A percentile compares a stretch with the other conserved stretches of the same genome.
These are phyloP conservation scores for Orbilia javanica DNA, from an alignment of 2,329 filamentous ascomycete genomes.

Conservation along the genomic window DNA sequence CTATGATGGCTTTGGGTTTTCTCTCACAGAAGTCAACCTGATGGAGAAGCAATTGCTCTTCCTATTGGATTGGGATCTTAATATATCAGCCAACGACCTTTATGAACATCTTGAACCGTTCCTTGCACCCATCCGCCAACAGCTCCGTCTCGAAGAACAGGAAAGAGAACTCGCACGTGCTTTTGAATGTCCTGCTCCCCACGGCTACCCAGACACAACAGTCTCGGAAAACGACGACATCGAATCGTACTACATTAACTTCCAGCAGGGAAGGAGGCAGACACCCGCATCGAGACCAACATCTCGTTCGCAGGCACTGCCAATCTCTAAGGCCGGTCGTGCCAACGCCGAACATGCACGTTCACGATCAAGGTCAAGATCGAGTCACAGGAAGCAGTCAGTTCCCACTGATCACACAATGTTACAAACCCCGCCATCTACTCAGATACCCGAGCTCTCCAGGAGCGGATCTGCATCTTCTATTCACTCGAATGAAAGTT, in stretches of 20 bases:
- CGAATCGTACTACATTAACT: background rate
- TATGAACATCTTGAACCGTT: slow-evolving; percentile 89
- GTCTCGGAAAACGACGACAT: background rate
- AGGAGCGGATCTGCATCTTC: slow-evolving; percentile 60
- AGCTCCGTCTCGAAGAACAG: slow-evolving; percentile 66
- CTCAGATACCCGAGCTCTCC: slow-evolving; percentile 60
- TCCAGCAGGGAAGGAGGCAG: background rate
- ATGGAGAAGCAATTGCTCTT: slow-evolving; percentile 99
- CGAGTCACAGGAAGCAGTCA: slow-evolving; percentile 33
- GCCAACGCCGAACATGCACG: slow-evolving; percentile 16
- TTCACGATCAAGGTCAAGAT: slow-evolving; percentile 27
- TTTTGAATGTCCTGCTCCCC: slow-evolving; percentile 8
- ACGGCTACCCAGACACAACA: background rate
- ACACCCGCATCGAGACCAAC: background rate
- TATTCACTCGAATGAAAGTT: slow-evolving; percentile 61
- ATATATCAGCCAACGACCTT: slow-evolving; percentile 86
- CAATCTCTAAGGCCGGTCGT: slow-evolving; percentile 10
- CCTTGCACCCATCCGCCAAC: slow-evolving; percentile 81
- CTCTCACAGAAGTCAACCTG: slow-evolving; percentile 93
- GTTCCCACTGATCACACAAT: slow-evolving; percentile 44
- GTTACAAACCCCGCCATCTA: slow-evolving; percentile 61
- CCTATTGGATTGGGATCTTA: slow-evolving; percentile 92
- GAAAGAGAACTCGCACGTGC: slow-evolving; percentile 62
- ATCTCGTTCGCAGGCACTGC: slow-evolving; percentile 35
- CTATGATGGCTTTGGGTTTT: slow-evolving; percentile 87